Conservation (phyloP, 768 basidiomycete species). For the Agaricus bisporus region DNA sequence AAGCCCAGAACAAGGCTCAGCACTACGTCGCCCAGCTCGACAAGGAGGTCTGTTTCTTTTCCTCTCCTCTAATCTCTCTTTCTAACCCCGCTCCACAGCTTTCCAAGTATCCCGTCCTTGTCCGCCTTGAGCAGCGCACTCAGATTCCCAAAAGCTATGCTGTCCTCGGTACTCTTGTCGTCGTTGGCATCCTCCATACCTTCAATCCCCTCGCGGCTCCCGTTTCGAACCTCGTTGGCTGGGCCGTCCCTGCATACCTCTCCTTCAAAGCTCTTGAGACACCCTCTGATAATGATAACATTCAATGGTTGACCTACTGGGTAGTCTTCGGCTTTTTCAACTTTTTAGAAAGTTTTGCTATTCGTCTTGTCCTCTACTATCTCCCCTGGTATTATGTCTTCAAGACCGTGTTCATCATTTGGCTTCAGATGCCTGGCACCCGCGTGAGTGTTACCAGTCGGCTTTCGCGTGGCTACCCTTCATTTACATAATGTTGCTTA, state of each 20-base stretch:
- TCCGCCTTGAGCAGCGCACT: constrained; percentile 81
- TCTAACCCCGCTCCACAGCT: constrained; percentile 36
- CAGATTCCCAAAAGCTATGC: constrained; percentile 91
- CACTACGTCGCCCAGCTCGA: constrained; percentile 88
- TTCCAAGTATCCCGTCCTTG: constrained; percentile 81
- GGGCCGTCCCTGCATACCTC: constrained; percentile 90
- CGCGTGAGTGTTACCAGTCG: constrained; percentile 50
- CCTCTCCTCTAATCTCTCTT: neutral
- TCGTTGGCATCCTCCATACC: constrained; percentile 71
- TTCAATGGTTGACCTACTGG: constrained; percentile 99
- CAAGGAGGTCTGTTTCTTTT: constrained; percentile 71
- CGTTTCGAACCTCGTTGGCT: constrained; percentile 92
- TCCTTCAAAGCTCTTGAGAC: constrained; percentile 92
- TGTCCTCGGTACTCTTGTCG: constrained; percentile 62
- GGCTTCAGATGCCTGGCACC: constrained; percentile 84
- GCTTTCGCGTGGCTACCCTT: constrained; percentile 12
- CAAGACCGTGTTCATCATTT: constrained; percentile 88
- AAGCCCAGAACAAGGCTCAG: constrained; percentile 77
- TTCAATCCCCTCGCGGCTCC: constrained; percentile 90
- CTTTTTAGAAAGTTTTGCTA: constrained; percentile 83
- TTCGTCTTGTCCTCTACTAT: constrained; percentile 84
- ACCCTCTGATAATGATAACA: constrained; percentile 76
- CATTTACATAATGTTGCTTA: constrained; percentile 23
- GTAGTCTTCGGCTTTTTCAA: constrained; percentile 91
- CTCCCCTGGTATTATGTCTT: constrained; percentile 91